These are phyloP conservation scores for Candida mattraensis DNA, from an alignment of 805 yeast genomes.

Conservation along the genomic window DNA sequence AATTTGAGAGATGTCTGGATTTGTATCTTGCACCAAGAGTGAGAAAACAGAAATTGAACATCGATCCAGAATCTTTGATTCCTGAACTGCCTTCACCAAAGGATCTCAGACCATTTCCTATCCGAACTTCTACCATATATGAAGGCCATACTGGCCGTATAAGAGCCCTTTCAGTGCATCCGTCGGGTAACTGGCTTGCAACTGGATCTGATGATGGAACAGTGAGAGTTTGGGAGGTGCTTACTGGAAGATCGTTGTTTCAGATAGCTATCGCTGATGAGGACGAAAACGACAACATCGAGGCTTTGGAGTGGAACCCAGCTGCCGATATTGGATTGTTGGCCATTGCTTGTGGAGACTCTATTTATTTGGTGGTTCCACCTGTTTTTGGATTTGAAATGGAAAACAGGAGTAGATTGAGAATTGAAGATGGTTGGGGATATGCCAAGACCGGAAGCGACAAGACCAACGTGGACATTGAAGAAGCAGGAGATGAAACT, in stretches of 20 bases:
- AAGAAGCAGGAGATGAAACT: slow-evolving; percentile 22
- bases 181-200: slow-evolving; percentile 91
- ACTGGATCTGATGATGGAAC: slow-evolving; percentile 98
- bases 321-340: slow-evolving; percentile 68
- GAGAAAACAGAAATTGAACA: slow-evolving; percentile 83
- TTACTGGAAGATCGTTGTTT: slow-evolving; percentile 92
- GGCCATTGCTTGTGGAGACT: slow-evolving; percentile 82
- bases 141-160: slow-evolving; percentile 83
- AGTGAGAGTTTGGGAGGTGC: slow-evolving; percentile 93
- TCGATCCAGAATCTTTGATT: slow-evolving; percentile 93
- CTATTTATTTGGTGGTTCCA: slow-evolving; percentile 76
- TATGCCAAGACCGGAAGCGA: slow-evolving; percentile 48
- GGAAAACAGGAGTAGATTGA: slow-evolving; percentile 76
- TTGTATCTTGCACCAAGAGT: slow-evolving; percentile 95
- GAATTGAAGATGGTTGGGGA: slow-evolving; percentile 91
- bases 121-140: slow-evolving; percentile 78
- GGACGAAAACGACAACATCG: slow-evolving; percentile 73
- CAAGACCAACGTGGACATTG: slow-evolving; percentile 29
- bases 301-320: slow-evolving; percentile 89
- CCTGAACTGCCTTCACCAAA: slow-evolving; percentile 97
- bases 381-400: slow-evolving; percentile 87
- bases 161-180: slow-evolving; percentile 81
- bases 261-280: slow-evolving; percentile 48
- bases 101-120: slow-evolving; percentile 96
- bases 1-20: slow-evolving; percentile 92